Evolutionary conservation across 176 grass and related monocot species (phyloP), one percentile per base, ranked within the genome.

Genomic region (Zoysia japonica): DNA sequence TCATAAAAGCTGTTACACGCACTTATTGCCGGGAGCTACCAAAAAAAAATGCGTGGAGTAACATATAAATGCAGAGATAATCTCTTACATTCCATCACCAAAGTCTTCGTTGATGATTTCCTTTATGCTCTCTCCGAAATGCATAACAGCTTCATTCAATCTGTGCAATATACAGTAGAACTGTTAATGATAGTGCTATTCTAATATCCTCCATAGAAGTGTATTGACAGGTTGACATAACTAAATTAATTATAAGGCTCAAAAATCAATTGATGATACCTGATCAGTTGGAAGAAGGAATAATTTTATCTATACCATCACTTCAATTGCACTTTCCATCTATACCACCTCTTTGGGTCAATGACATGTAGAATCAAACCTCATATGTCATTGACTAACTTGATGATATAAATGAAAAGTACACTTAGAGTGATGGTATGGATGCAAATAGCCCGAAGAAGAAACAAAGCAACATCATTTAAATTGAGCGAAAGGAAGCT

Each of bases 61-160:
- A 28, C 28, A 28, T 28, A 28, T 28, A 28, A 28, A 28, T 28
- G 28, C 28, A 28, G 28, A 28, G 43, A 5, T 52, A 15, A 46
- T 71, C 1, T 72, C 95, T 91, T 98, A 98, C 92, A 98, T 98
- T 83, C 95, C 95, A 81, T 98, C 95, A 59, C 92, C 95, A 68
- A 98, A 98, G 3, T 98, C 95, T 75, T 98, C 95, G 49, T 98
- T 98, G 68, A 98, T 91, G 50, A 98, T 94, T 75, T 98, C 91
- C 87, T 98, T 98, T 69, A 98, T 98, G 81, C 95, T 98, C 90
- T 94, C 92, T 65, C 95, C 95, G 79, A 91, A 98, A 86, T 98
- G 95, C 92, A 94, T 92, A 74, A 98, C 88, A 76, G 95, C 90
- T 94, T 98, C 95, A 79, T 98, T 94, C 85, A 94, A 85, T 74